Evolutionary conservation across 331 rosid genomes (phyloP), one percentile per base, ranked within the genome.

Genomic region (Dryas integrifolia): DNA sequence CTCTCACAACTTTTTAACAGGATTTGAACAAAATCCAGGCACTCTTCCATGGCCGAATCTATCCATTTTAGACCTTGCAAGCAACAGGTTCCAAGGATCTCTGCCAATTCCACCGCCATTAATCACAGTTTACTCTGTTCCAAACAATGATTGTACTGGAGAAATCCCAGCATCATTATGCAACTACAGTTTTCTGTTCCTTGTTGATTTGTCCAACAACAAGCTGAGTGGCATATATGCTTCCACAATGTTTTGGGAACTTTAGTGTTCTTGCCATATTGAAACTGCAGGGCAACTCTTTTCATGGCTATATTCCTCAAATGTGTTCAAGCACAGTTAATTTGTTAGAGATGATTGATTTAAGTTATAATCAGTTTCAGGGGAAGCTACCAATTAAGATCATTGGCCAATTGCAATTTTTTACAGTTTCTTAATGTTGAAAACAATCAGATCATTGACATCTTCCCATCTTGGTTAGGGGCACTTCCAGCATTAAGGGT

Each of bases 401-500:
- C 58, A 2, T 35, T 79, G 50, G 55, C 52, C 5, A 59, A 52
- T 7, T 73, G 78, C 47, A 50, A 6, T 39, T 24, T 0, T 13
- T 68, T 79, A 0, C 45, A 73, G 60, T 39, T 12, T 7, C 44
- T 70, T n/a, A 30, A 51, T 44, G 6, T 62, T 0, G 26, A 5
- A 9, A 24, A 57, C 60, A 78, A 78, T 43, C 53, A 40, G 35
- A 53, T 72, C 0, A 10, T 2, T 35, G 74, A 78, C 18, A 14
- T 15, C 0, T 78, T 72, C 21, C 82, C 74, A 5, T 21, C 67
- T 58, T 78, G 74, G 77, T 47, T 65, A 11, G 65, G 73, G 8
- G 56, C 12, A 43, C 72, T 77, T 51, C 67, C 81, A 3, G 10
- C 18, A 14, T 55, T 65, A 30, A 10, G 11, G 9, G 30, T 39